These are phyloP conservation scores for Diaporthe destruens DNA, from an alignment of 2,329 filamentous ascomycete species.

Conservation along the genomic window DNA sequence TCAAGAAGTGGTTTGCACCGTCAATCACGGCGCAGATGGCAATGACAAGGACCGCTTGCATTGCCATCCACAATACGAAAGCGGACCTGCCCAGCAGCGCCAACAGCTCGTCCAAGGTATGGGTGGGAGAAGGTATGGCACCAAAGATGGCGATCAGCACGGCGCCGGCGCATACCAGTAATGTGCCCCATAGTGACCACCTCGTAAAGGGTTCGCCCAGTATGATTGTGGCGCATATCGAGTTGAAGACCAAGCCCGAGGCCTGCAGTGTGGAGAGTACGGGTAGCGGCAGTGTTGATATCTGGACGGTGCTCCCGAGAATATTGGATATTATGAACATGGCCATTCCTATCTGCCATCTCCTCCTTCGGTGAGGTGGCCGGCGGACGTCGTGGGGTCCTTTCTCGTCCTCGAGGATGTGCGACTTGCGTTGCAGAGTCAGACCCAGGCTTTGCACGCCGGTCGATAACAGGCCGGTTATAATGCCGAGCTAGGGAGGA, in stretches of 20 bases:
- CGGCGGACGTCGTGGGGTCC: conserved; percentile 80
- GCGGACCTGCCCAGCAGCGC: conserved; percentile 77
- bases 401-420: conserved; percentile 97
- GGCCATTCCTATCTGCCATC: conserved; percentile 97
- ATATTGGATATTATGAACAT: conserved; percentile 98
- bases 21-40: conserved; percentile 75
- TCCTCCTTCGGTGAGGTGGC: conserved; percentile 87
- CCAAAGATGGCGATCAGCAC: conserved; percentile 93
- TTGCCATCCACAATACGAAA: conserved; percentile 90
- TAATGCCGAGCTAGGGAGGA: conserved; percentile 80
- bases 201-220: conserved; percentile 93
- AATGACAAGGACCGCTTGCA: conserved; percentile 80
- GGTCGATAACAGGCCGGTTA: conserved; percentile 93
- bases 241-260: conserved; percentile 97
- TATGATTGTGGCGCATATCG: conserved; percentile 93
- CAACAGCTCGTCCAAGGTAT: conserved; percentile 86
- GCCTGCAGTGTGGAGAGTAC: conserved; percentile 96
- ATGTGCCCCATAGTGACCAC: conserved; percentile 91
- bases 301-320: conserved; percentile 95
- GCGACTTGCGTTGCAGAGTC: conserved; percentile 96
- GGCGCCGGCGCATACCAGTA: conserved; percentile 90
- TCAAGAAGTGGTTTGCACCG: conserved; percentile 64
- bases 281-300: conserved; percentile 93
- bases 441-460: conserved; percentile 95
- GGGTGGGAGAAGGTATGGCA: conserved; percentile 91